Percentiles rank a stretch among this genome's conserved stretches.
Conservation (phyloP, 495 filamentous ascomycete genomes). For the Penicillium cinerascens region DNA sequence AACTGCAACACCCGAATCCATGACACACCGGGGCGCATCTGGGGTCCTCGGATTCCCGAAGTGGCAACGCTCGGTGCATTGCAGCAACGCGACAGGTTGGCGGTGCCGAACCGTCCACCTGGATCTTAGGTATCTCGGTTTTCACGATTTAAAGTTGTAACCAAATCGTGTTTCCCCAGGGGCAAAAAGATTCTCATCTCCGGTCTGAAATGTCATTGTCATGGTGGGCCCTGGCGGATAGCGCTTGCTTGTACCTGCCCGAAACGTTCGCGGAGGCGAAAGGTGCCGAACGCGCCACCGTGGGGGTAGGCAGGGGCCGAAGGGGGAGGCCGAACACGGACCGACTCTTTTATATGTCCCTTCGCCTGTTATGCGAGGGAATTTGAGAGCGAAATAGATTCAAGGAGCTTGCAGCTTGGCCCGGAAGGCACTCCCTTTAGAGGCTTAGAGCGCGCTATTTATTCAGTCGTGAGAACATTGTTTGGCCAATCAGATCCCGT, state of each 20-base stretch:
- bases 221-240: conserved; percentile 6
- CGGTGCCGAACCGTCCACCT: not conserved
- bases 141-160: conserved; percentile 2
- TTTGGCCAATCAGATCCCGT: conserved; percentile 21
- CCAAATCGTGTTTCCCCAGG: not conserved
- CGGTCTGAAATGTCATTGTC: not conserved
- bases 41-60: not conserved
- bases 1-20: conserved; percentile 1
- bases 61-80: not conserved
- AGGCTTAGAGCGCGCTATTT: conserved; percentile 20
- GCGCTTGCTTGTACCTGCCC: conserved; percentile 24
- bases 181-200: not conserved
- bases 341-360: conserved; percentile 4
- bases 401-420: conserved; percentile 1
- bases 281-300: not conserved
- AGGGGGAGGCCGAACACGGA: conserved; percentile 1
- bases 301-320: no score
- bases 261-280: conserved; percentile 8
- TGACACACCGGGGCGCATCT: conserved; percentile 5
- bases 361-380: conserved; percentile 13
- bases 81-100: not conserved
- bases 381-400: conserved; percentile 14
- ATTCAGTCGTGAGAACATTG: conserved; percentile 22
- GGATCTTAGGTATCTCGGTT: not conserved
- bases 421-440: conserved; percentile 18